Evolutionary conservation across 2,329 filamentous ascomycete species (phyloP).

Genomic region (Bipolaris cookei): DNA sequence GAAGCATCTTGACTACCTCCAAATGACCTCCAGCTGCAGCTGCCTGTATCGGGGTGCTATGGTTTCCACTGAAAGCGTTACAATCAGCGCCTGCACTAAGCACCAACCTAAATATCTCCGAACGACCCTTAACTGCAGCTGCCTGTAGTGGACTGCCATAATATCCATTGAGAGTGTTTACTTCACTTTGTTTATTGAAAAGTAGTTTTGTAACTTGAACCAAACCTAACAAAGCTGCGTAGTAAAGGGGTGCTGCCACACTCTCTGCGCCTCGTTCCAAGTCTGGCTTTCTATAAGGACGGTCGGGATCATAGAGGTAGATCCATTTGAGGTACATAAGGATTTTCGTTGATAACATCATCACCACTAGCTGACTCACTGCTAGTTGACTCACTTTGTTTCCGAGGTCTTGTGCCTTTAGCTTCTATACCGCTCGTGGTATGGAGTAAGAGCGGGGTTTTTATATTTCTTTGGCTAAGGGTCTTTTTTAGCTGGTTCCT

Average conservation of each 20-base stretch:
- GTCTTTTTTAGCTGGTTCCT: too few relatives aligned
- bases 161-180: constrained; percentile 23
- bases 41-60: background rate
- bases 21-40: background rate
- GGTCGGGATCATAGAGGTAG: constrained; percentile 27
- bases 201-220: constrained; percentile 17
- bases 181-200: constrained; percentile 16
- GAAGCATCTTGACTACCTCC: background rate
- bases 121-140: background rate
- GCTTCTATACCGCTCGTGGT: too few relatives aligned
- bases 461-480: too few relatives aligned
- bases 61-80: background rate
- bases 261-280: constrained; percentile 7
- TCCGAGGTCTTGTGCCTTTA: constrained; percentile 18
- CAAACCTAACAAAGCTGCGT: constrained; percentile 25
- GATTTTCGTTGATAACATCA: constrained; percentile 18
- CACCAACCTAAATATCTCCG: background rate
- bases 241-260: constrained; percentile 30
- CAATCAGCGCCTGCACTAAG: background rate
- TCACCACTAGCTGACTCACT: constrained; percentile 14
- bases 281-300: constrained; percentile 5
- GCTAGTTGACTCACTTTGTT: constrained; percentile 10
- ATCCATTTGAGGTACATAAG: constrained; percentile 29
- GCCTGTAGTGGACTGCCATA: constrained; percentile 22
- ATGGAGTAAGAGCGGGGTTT: too few relatives aligned